A percentile compares a stretch with the other conserved stretches of the same genome.
Evolutionary conservation across 2,329 filamentous ascomycete genomes (phyloP).

Genomic region (Pseudogymnoascus sp.): DNA sequence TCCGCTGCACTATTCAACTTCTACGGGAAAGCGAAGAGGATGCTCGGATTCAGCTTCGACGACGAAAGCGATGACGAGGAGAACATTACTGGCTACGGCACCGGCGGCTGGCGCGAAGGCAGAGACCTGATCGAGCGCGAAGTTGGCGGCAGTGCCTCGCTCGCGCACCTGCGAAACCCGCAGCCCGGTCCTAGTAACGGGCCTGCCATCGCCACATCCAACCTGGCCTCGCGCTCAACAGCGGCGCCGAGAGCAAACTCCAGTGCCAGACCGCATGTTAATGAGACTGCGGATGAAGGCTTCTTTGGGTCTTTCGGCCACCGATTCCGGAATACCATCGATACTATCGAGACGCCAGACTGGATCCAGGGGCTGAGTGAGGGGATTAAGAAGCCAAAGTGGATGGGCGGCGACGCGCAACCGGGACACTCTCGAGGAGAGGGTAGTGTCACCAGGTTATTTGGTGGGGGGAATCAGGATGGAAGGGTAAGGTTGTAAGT

Average conservation of each 20-base stretch:
- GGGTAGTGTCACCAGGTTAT: constrained; percentile 50
- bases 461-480: constrained; percentile 41
- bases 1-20: constrained; percentile 80
- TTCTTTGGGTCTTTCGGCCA: constrained; percentile 80
- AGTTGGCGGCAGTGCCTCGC: constrained; percentile 55
- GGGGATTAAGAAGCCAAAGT: constrained; percentile 68
- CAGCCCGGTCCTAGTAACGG: constrained; percentile 18
- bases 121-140: constrained; percentile 85
- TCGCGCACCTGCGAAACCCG: constrained; percentile 37
- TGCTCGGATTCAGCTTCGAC: constrained; percentile 70
- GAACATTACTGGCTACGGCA: constrained; percentile 60
- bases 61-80: constrained; percentile 57
- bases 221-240: constrained; percentile 25
- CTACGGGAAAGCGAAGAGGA: constrained; percentile 72
- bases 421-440: constrained; percentile 27
- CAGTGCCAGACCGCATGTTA: constrained; percentile 18
- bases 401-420: constrained; percentile 59
- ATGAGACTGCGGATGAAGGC: constrained; percentile 65
- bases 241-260: constrained; percentile 19
- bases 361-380: constrained; percentile 71
- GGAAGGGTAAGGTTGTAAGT: constrained; percentile 27
- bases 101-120: constrained; percentile 85
- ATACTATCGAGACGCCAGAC: constrained; percentile 70
- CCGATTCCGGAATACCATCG: constrained; percentile 85
- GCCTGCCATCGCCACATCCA: constrained; percentile 28